Percentiles rank a stretch among this genome's conserved stretches.
phyloP scores from a whole-genome alignment of 352 stramenopile species.

The Phytophthora constricta region DNA sequence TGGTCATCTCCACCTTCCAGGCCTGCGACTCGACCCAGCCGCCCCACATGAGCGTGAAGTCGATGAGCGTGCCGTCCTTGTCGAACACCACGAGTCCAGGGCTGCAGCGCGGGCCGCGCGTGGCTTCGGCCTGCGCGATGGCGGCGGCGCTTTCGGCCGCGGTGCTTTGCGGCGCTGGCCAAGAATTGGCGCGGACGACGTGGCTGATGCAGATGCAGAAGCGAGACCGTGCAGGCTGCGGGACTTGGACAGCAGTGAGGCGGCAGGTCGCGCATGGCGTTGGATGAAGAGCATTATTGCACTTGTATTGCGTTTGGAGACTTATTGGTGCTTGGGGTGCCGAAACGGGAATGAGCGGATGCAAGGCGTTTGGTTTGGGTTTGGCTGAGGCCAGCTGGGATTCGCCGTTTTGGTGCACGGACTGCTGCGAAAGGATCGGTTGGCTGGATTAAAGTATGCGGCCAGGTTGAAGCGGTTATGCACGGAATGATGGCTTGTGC shows the following conservation, averaged over 20 bases:
- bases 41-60: slow-evolving; percentile 92
- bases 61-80: slow-evolving; percentile 91
- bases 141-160: slow-evolving; percentile 32
- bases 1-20: slow-evolving; percentile 89
- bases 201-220: slow-evolving; percentile 4
- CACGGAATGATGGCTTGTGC: no score
- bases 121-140: slow-evolving; percentile 34
- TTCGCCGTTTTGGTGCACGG: not conserved
- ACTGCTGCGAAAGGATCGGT: not conserved
- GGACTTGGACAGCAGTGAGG: slow-evolving; percentile 1
- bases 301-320: not conserved
- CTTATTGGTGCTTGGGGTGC: not conserved
- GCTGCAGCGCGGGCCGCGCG: slow-evolving; percentile 45
- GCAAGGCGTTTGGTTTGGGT: no score
- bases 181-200: slow-evolving; percentile 4
- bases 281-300: slow-evolving; percentile 26
- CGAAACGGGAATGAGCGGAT: not conserved
- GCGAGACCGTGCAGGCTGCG: slow-evolving; percentile 16
- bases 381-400: not conserved
- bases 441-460: not conserved
- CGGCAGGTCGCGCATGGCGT: slow-evolving; percentile 13
- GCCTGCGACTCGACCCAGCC: slow-evolving; percentile 87
- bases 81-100: slow-evolving; percentile 88
- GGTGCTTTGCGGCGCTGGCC: slow-evolving; percentile 28
- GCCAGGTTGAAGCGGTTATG: no score